Percentiles rank a stretch among this genome's conserved stretches.
Evolutionary conservation across 768 basidiomycete species (phyloP).

Genomic region (Lentinus brumalis): DNA sequence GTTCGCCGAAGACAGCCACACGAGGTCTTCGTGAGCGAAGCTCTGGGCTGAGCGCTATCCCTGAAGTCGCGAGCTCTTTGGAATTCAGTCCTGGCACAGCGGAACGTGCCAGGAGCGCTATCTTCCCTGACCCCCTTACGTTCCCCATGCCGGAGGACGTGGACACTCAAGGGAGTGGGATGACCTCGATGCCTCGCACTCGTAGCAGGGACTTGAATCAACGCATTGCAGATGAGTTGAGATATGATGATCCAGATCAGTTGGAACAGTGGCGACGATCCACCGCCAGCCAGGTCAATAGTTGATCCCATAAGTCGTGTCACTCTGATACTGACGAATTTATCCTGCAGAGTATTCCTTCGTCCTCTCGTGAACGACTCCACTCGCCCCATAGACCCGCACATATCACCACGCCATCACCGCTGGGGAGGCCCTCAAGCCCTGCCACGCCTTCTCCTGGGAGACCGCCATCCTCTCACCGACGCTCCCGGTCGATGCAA

Average conservation of each 20-base stretch:
- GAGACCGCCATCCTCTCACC: conserved; percentile 5
- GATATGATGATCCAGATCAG: conserved; percentile 25
- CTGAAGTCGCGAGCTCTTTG: conserved; percentile 28
- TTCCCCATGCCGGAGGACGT: conserved; percentile 15
- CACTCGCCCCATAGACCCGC: conserved; percentile 13
- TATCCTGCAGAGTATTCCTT: conserved; percentile 10
- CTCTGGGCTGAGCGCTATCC: conserved; percentile 26
- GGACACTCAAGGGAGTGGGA: background rate
- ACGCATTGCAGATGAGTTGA: conserved; percentile 20
- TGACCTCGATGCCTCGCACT: conserved; percentile 1
- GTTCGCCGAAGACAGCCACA: conserved; percentile 14
- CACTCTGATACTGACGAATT: background rate
- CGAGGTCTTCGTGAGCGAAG: conserved; percentile 17
- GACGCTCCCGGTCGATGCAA: conserved; percentile 16
- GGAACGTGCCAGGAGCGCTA: conserved; percentile 6
- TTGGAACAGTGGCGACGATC: conserved; percentile 24
- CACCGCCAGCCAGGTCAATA: conserved; percentile 16
- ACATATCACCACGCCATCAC: conserved; percentile 14
- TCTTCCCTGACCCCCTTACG: conserved; percentile 21
- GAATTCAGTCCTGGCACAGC: conserved; percentile 29
- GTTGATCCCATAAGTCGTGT: background rate
- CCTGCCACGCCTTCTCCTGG: conserved; percentile 1
- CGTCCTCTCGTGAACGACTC: conserved; percentile 9
- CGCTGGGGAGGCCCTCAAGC: conserved; percentile 11
- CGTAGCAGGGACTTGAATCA: conserved; percentile 13